Percentiles rank a stretch among this genome's conserved stretches.
phyloP scores from a whole-genome alignment of 2,329 filamentous ascomycete species.

The Ophidiomyces ophidiicola region DNA sequence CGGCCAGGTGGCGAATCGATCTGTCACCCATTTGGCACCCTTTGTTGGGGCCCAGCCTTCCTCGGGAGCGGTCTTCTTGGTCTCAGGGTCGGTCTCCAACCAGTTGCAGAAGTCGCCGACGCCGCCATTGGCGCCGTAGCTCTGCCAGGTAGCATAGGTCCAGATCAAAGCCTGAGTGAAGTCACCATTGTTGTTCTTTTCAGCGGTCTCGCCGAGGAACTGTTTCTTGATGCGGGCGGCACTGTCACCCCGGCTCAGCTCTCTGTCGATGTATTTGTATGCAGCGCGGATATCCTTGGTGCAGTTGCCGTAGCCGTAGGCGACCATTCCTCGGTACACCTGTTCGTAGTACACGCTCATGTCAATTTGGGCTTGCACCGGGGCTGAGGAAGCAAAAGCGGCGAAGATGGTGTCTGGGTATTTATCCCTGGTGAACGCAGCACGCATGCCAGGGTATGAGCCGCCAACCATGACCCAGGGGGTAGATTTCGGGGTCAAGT shows the following conservation, averaged over 20 bases:
- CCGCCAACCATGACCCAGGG: constrained; percentile 39
- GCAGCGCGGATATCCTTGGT: constrained; percentile 39
- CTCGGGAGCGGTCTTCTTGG: constrained; percentile 26
- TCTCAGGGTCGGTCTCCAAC: constrained; percentile 34
- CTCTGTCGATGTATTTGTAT: constrained; percentile 38
- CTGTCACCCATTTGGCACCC: constrained; percentile 32
- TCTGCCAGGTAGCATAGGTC: constrained; percentile 35
- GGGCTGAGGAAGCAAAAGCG: constrained; percentile 32
- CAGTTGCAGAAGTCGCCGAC: constrained; percentile 37
- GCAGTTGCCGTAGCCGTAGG: constrained; percentile 41
- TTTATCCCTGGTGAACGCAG: constrained; percentile 33
- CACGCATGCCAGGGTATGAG: constrained; percentile 35
- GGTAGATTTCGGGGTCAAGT: constrained; percentile 30
- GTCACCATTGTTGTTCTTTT: constrained; percentile 35
- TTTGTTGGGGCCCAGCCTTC: constrained; percentile 32
- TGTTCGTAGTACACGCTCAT: constrained; percentile 43
- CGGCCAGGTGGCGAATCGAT: constrained; percentile 34
- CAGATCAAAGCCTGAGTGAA: constrained; percentile 36
- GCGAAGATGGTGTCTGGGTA: constrained; percentile 34
- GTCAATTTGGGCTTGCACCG: constrained; percentile 38
- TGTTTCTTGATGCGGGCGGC: constrained; percentile 35
- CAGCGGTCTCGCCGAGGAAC: constrained; percentile 39
- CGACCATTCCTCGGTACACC: constrained; percentile 37
- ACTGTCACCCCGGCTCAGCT: constrained; percentile 28
- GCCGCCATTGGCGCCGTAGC: constrained; percentile 32